Base-by-base conservation (phyloP, 1,139 yeast genomes). In the Diutina scorzettiae region DNA sequence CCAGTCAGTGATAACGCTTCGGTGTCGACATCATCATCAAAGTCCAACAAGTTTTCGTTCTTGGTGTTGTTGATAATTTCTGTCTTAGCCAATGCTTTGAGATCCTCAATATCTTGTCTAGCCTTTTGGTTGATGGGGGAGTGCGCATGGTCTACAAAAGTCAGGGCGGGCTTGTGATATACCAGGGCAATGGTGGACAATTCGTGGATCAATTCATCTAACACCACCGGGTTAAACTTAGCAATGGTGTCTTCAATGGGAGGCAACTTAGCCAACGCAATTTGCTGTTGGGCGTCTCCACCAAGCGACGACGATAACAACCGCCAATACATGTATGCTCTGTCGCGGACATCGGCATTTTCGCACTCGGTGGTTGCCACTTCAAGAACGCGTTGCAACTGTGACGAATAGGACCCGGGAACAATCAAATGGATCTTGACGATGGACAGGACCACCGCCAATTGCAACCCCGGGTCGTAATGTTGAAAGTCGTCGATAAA, bases 271-370 rank as follows among this genome's bases (percentile, higher is more conserved):
- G 78, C 67, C 45, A 81, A 60, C 23, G 81, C 65, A 40, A 83
- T 69, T 43, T 71, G 67, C 51, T 71, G 57, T 41, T 71, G 71
- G 24, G 67, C 54, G 4, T 62, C 69, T 3, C 59, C 53, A 6
- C 73, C 59, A 1, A 63, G 54, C 24, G 81, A 65, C 28, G 23
- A 23, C 0, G 96, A 85, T 45, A 91, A 67, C 45, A 93, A 67
- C 56, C 98, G 78, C 97, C 97, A 91, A 62, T 87, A 91, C 43
- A 91, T 74, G 60, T 81, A 91, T 0, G 96, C 96, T 62, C 91
- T 78, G 60, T 91, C 98, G 54, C 97, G 75, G 33, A 91, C 84
- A 59, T 91, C 98, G 2, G 95, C 83, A 57, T 87, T 87, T 51
- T 86, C 94, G 46, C 87, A 74, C 46, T 79, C 77, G 45, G 78